Percentiles rank a stretch among this genome's conserved stretches.
phyloP scores from a whole-genome alignment of 805 yeast genomes.

The Cyberlindnera mrakii region DNA sequence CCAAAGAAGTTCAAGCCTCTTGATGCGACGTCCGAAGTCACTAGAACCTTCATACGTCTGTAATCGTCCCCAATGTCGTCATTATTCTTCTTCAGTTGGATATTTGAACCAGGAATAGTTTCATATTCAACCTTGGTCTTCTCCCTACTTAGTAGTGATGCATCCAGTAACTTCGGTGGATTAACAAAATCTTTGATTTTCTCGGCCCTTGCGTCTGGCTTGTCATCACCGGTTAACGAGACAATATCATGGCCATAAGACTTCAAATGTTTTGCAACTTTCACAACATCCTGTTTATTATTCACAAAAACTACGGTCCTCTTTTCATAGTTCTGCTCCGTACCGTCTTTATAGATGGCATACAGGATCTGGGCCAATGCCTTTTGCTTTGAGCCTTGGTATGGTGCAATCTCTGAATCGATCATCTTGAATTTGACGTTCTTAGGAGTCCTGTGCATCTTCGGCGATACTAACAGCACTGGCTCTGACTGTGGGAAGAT shows the following conservation, averaged over 20 bases:
- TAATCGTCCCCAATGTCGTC: neutral
- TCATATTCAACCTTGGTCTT: slow-evolving; percentile 8
- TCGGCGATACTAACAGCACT: slow-evolving; percentile 59
- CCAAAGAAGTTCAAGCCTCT: slow-evolving; percentile 85
- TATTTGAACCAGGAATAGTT: slow-evolving; percentile 30
- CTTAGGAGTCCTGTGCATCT: slow-evolving; percentile 78
- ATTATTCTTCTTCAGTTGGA: slow-evolving; percentile 17
- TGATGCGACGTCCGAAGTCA: slow-evolving; percentile 85
- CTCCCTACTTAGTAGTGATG: neutral
- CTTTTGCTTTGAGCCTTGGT: slow-evolving; percentile 73
- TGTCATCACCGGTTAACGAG: slow-evolving; percentile 63
- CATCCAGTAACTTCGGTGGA: slow-evolving; percentile 44
- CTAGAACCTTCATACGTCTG: slow-evolving; percentile 53
- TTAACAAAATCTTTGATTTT: slow-evolving; percentile 58
- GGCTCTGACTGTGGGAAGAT: slow-evolving; percentile 62
- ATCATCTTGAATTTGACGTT: slow-evolving; percentile 66
- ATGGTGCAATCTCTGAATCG: slow-evolving; percentile 75
- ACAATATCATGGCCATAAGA: slow-evolving; percentile 52
- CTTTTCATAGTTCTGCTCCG: slow-evolving; percentile 71
- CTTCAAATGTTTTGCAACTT: slow-evolving; percentile 49
- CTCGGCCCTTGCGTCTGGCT: slow-evolving; percentile 50
- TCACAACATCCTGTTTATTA: slow-evolving; percentile 54
- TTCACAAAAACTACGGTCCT: slow-evolving; percentile 84
- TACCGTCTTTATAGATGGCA: slow-evolving; percentile 78
- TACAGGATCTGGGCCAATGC: slow-evolving; percentile 86